A percentile compares a stretch with the other conserved stretches of the same genome.
These are phyloP conservation scores for Russula foetens DNA, from an alignment of 768 basidiomycete genomes.

Conservation along the genomic window DNA sequence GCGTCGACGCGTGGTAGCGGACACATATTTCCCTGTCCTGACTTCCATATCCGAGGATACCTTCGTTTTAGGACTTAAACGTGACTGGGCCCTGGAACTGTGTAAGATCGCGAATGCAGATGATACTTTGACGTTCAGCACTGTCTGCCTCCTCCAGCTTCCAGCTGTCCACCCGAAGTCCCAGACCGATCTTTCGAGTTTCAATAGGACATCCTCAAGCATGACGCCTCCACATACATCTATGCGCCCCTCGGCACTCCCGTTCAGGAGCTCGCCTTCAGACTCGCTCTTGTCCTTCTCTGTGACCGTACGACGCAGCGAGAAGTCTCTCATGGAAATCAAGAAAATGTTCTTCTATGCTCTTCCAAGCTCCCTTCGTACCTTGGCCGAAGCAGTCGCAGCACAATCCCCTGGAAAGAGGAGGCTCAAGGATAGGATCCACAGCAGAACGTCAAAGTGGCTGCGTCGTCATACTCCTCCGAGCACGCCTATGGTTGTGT, in stretches of 20 bases:
- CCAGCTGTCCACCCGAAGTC: neutral
- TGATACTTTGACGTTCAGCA: neutral
- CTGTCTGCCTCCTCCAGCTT: slow-evolving; percentile 1
- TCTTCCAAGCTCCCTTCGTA: neutral
- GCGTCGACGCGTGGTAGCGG: neutral
- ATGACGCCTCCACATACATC: neutral
- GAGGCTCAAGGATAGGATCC: neutral
- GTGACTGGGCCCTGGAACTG: slow-evolving; percentile 4
- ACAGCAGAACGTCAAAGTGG: neutral
- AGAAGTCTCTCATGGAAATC: neutral
- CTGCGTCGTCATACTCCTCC: neutral
- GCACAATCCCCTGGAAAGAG: neutral
- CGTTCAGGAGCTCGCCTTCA: neutral
- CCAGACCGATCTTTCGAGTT: neutral
- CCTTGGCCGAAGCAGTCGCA: neutral
- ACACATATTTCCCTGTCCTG: neutral
- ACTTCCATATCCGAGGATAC: neutral
- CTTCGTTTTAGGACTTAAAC: neutral
- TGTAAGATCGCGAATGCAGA: neutral
- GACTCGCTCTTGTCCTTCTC: slow-evolving; percentile 5
- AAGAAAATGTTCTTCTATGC: neutral
- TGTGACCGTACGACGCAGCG: neutral
- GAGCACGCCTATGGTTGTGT: neutral
- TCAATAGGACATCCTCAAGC: neutral
- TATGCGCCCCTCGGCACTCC: neutral